Percentiles rank a stretch among this genome's conserved stretches.
phyloP scores from a whole-genome alignment of 2,329 filamentous ascomycete species.

The Calonectria multiphialidica region DNA sequence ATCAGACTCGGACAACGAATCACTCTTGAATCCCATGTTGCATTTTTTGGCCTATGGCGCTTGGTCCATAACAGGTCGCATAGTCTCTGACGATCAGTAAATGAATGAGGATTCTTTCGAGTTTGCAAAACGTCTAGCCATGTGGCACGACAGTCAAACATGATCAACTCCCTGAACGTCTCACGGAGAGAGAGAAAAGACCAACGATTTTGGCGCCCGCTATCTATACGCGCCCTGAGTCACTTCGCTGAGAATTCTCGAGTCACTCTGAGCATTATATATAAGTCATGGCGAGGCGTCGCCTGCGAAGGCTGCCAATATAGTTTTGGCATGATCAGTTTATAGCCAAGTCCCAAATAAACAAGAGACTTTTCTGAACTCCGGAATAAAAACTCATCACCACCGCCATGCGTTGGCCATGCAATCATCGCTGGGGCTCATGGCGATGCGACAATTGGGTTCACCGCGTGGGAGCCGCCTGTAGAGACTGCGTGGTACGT shows the following conservation, averaged over 20 bases:
- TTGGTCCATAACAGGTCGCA: background rate
- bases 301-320: too few species aligned
- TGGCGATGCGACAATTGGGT: constrained; percentile 38
- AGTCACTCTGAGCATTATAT: constrained; percentile 21
- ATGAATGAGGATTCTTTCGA: background rate
- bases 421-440: constrained; percentile 39
- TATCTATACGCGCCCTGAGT: constrained; percentile 24
- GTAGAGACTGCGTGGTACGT: constrained; percentile 38
- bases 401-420: constrained; percentile 39
- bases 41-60: background rate
- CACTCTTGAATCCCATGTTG: background rate
- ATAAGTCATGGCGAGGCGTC: constrained; percentile 29
- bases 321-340: background rate
- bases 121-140: background rate
- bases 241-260: constrained; percentile 23
- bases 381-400: constrained; percentile 7
- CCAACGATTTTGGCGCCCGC: constrained; percentile 17
- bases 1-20: background rate
- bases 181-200: constrained; percentile 27
- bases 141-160: constrained; percentile 36
- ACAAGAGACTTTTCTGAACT: background rate
- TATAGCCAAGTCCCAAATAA: background rate
- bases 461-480: constrained; percentile 32
- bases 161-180: constrained; percentile 27
- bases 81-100: background rate